Base-by-base conservation (phyloP, 148 eudicot genomes). In the Fagopyrum esculentum region DNA sequence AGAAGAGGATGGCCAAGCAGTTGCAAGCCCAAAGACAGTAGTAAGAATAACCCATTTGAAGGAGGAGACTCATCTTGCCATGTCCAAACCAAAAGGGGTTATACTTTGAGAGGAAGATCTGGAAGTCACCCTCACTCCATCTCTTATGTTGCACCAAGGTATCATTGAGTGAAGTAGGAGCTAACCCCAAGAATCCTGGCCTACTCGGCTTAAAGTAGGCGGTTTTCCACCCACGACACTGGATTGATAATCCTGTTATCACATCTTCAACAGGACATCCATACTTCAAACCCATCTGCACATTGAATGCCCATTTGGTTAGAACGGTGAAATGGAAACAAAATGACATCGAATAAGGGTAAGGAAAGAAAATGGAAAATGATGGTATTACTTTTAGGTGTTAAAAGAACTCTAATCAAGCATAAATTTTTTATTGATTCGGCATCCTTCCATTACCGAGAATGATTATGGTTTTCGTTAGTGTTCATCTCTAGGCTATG, bases 101-200 rank as follows among this genome's bases (percentile, higher is more conserved):
- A 69, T 92, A 78, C 77, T 80, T 80, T 48, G 93, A 89, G 19
- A 95, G 74, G 74, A 90, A 47, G 61, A 95, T 84, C 73, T 85
- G 89, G 0, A 95, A 75, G 30, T 90, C 79, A 7, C 98, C 98
- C 81, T 92, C 97, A 5, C 97, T 84, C 98, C 98, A 95, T 83
- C 98, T 87, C 80, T 88, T 90, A 44, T 92, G 96, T 69, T 90
- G 96, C 73, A 92, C 80, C 13, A 95, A 76, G 46, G 84, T 46
- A 56, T 87, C 93, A 66, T 70, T 85, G 22, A 92, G 80, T 10
- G 91, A 82, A 0, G 88, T 89, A n/a, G 88, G 80, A n/a, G 80
- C 83, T n/a, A 86, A 54, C 4, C 98, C 98, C 35, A 92, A 72
- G 83, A 95, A 95, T 4, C 79, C 85, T 3, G 71, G 57, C 47